Evolutionary conservation across 495 filamentous ascomycete genomes (phyloP), one percentile per base, ranked within the genome.

Genomic region (Penicillium angulare): DNA sequence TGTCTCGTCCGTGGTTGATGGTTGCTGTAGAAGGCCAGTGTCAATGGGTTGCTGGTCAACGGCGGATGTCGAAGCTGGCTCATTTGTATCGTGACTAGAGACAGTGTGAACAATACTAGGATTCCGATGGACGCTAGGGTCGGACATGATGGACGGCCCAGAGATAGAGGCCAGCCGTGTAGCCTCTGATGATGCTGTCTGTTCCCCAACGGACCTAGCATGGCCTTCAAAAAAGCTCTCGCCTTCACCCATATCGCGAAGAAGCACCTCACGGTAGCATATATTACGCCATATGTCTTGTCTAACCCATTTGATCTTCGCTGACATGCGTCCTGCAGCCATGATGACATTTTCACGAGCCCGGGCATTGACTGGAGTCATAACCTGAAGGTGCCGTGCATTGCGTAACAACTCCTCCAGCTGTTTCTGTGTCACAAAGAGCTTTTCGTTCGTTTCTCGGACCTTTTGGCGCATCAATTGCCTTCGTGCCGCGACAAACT

Each of bases 281-380:
- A 81, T 91, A 50, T 92, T 79, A 21, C 86, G 89, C 90, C 90
- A 97, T 10, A 96, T 92, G 53, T 96, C 91, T 65, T 92, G 90
- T 50, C 93, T 78, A 16, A 86, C 82, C 92, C 92, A 97, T 63
- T 95, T 92, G 31, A 97, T 73, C 58, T 93, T 92, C 5, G 91
- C 91, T 20, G 92, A 83, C 71, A 96, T 85, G 9, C 86, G 82
- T 3, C 85, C 91, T 12, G 93, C 95, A 26, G 89, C 86, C 56
- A 90, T 76, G 18, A 97, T 79, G 47, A 97, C 82, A 23, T 89
- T 80, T 59, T 97, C 93, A 45, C 93, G 77, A 5, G 90, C 92
- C 60, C 88, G 89, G 2, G 84, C 80, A 56, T 93, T 86, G 39
- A 97, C 88, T 0, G 93, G 93, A 2, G 92, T 90, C 8, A 96